Percentiles rank a stretch among this genome's conserved stretches.
These are phyloP conservation scores for Trypanosoma vivax DNA, from an alignment of 208 protist genomes.

Conservation along the genomic window DNA sequence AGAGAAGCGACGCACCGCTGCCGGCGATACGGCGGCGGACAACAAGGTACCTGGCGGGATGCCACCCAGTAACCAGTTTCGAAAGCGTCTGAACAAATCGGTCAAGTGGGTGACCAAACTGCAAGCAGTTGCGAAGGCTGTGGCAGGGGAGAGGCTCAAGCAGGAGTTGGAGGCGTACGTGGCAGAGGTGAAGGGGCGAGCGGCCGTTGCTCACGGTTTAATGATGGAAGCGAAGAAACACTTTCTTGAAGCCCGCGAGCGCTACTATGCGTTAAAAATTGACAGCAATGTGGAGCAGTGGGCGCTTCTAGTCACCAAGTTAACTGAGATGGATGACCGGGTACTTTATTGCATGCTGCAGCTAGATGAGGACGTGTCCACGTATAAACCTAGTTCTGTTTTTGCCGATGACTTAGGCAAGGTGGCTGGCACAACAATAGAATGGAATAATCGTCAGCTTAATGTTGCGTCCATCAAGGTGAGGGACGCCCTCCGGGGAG, in stretches of 20 bases:
- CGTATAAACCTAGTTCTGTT: constrained; percentile 31
- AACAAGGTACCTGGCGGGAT: constrained; percentile 54
- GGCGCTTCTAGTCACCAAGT: constrained; percentile 44
- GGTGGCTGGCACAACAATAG: constrained; percentile 28
- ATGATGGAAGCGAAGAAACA: constrained; percentile 46
- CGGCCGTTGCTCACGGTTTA: constrained; percentile 35
- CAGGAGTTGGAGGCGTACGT: constrained; percentile 58
- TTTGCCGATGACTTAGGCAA: constrained; percentile 3
- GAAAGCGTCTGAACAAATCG: constrained; percentile 84
- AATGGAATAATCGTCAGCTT: constrained; percentile 71
- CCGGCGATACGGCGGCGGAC: constrained; percentile 14
- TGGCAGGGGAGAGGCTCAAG: constrained; percentile 41
- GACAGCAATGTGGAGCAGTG: constrained; percentile 28
- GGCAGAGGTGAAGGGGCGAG: constrained; percentile 47
- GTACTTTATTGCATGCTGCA: constrained; percentile 81
- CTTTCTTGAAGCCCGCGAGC: constrained; percentile 45
- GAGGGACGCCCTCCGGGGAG: constrained; percentile 76
- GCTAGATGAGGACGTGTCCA: constrained; percentile 46
- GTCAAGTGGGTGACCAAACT: constrained; percentile 73
- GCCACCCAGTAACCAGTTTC: constrained; percentile 48
- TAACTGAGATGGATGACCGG: constrained; percentile 78
- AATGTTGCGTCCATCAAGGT: constrained; percentile 65
- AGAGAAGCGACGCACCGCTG: constrained; percentile 36
- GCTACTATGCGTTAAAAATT: constrained; percentile 35
- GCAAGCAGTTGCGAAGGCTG: constrained; percentile 31